Percentiles rank a stretch among this genome's conserved stretches.
These are phyloP conservation scores for Aspergillus ochraceus DNA, from an alignment of 2,329 filamentous ascomycete species.

Conservation along the genomic window DNA sequence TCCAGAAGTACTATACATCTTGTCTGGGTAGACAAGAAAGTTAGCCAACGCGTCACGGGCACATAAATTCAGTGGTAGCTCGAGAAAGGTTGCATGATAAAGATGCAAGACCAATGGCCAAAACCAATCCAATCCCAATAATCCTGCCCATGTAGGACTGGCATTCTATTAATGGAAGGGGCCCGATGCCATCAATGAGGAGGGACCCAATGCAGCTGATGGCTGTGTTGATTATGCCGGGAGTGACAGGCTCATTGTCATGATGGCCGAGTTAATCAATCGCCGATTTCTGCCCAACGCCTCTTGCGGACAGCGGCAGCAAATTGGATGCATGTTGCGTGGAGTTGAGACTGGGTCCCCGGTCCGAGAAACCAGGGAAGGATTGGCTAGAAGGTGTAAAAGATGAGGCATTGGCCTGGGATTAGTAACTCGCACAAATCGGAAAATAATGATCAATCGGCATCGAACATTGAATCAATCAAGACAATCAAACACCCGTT, in stretches of 20 bases:
- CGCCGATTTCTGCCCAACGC: conserved; percentile 31
- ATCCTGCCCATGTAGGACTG: neutral
- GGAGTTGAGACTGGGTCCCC: conserved; percentile 23
- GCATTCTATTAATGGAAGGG: neutral
- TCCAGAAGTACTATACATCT: neutral
- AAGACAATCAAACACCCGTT: neutral
- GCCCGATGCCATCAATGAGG: neutral
- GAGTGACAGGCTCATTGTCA: neutral
- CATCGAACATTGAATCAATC: no score
- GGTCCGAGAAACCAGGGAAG: conserved; percentile 11
- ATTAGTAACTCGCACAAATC: neutral
- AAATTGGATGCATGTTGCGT: conserved; percentile 26
- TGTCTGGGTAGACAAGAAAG: neutral
- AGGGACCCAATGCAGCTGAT: neutral
- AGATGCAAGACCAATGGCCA: conserved; percentile 1
- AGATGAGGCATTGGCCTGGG: neutral
- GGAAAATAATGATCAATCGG: neutral
- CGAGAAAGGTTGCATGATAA: neutral
- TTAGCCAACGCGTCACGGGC: neutral
- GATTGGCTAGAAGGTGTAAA: conserved; percentile 1
- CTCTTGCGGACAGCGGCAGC: conserved; percentile 18
- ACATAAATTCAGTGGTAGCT: neutral
- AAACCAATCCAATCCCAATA: neutral
- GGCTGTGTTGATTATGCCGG: neutral
- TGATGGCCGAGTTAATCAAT: conserved; percentile 7